Evolutionary conservation across 306 rosid genomes (phyloP), one percentile per base, ranked within the genome.

Genomic region (Prunus davidiana): DNA sequence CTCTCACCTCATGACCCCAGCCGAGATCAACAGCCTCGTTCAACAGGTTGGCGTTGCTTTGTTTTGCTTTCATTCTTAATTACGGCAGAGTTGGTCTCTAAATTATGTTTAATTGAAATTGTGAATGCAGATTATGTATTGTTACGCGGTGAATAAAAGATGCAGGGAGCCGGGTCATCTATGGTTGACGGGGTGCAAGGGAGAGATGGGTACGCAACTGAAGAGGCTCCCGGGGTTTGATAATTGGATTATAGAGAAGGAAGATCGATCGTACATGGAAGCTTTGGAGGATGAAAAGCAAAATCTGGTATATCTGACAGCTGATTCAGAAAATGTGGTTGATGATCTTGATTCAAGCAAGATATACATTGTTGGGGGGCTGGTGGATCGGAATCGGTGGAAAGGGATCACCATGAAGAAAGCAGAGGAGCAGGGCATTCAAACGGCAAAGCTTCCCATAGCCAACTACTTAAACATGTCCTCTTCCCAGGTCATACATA

Each of bases 321-420:
- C 97, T 8, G 98, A 95, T 72, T 86, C 98, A 0, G 96, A 95
- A 24, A 84, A 79, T 66, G 97, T 92, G 72, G 93, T 95, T 28
- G 91, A 92, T 58, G 93, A 89, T n/a, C 96, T 95, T 76, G 98
- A 95, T 82, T 76, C 69, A 10, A 89, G 79, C 65, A 95, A 88
- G 79, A 76, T 88, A 46, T 95, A 95, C 72, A 84, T 95, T 50
- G 78, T 95, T 76, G 98, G 97, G 56, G 98, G 98, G 16, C 84
- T 92, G 71, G 97, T 95, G 61, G 98, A 95, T 82, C 89, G 98
- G 57, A 95, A 95, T 68, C 70, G 97, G 65, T 90, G 97, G 93
- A 95, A 92, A 82, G 99, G 97, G 54, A 85, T 95, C 61, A 92
- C 97, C 49, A 79, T 89, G 93, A 85, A 89, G 85, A 95, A 95